Base-by-base conservation (phyloP, 139 green algal genomes). In the Haematococcus sp. region DNA sequence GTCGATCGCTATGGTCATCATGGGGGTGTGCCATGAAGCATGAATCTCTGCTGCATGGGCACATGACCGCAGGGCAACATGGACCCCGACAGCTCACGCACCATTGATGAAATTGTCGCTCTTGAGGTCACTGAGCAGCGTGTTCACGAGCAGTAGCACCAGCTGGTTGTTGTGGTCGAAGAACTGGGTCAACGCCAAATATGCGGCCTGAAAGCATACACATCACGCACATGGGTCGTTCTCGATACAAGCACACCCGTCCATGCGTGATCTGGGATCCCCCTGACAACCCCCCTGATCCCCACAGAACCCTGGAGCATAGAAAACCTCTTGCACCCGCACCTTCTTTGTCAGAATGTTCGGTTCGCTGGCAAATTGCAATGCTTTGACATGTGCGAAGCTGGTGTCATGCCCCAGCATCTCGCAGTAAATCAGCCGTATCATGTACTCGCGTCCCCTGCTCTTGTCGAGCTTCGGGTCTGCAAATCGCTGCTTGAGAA, bases 381-480 rank as follows among this genome's bases (percentile, higher is more conserved):
- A 30, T 3, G 71, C 74, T 30, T 84, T 86, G 3, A 90, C 76
- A 75, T 97, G 90, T 3, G 89, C 95, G 77, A 96, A 98, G 49
- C 81, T 89, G 1, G 90, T 93, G 74, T 98, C 94, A 77, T 98
- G 94, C 1, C 95, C 95, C 27, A 99, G 90, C 92, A 99, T 98
- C 68, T 99, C 95, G 19, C 97, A 93, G 61, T 99, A 99, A 1
- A 98, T 91, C 2, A 98, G 83, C 1, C 96, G 89, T 0, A 99
- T 79, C 63, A 98, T 87, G 70, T 94, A 86, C 79, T 98, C 95
- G 52, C 90, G 86, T 3, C 90, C 81, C 7, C 83, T 68, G 33
- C 68, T 73, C 61, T 89, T 94, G 75, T 96, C 89, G 19, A 92
- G 54, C 28, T 89, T 92, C 4, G 90, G 88, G 74, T 93, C 89